Evolutionary conservation across 805 yeast species (phyloP), one percentile per base, ranked within the genome.

Genomic region (Maudiozyma bulderi): DNA sequence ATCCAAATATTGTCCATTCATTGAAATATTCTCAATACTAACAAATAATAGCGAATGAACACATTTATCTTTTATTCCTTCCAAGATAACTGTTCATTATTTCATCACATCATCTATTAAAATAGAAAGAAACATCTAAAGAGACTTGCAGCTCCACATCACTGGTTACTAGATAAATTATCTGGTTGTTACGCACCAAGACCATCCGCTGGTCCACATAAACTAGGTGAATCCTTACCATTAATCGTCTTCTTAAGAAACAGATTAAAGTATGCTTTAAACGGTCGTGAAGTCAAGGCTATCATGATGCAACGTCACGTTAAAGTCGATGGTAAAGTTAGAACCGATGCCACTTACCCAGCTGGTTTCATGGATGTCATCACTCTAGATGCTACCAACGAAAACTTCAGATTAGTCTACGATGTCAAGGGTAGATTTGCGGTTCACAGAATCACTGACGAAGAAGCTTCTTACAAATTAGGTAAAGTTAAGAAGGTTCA

Each of bases 91-190:
- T 20, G 26, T 20, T 3, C 26, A 20, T 20, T 20, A 20, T 4
- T 20, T 20, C 26, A 20, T 20, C 38, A 35, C 6, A 35, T 35
- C 15, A 13, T 35, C 11, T 34, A n/a, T 35, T 35, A n/a, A 35
- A 35, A 35, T 35, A 35, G 38, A 85, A 88, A 89, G 90, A 90
- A 91, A 84, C 97, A 91, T 76, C 84, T 90, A 76, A 90, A 91
- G 85, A 89, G 98, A 85, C 85, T 91, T 78, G 96, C 98, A 75
- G 99, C 99, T 75, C 99, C 99, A 82, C 85, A 90, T 81, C 99
- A 93, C 85, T 93, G 99, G 99, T 86, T 93, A 95, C 87, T 93
- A 81, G 99, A 95, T 95, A 93, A 93, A 81, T 82, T 93, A 80
- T 86, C 97, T 72, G 99, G 99, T 74, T 81, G 87, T 71, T 93